These are phyloP conservation scores for Neurospora sp. DNA, from an alignment of 495 filamentous ascomycete genomes.

Conservation along the genomic window DNA sequence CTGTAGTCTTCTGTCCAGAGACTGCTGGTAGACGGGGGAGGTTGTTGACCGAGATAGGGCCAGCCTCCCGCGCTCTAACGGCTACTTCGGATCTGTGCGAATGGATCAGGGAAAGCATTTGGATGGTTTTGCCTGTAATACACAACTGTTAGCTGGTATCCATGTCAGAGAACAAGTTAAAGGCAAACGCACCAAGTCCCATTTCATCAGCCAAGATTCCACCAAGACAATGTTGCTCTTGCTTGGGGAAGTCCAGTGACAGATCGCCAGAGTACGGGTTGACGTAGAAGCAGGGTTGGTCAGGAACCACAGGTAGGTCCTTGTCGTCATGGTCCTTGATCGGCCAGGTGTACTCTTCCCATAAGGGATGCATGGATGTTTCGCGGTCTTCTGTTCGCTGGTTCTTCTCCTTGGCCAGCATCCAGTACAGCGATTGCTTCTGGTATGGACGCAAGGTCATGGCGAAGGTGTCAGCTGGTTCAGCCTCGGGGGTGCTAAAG, in stretches of 20 bases:
- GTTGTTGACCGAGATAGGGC: slow-evolving; percentile 24
- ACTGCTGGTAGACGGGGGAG: slow-evolving; percentile 50
- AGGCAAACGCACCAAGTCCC: slow-evolving; percentile 42
- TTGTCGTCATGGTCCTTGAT: slow-evolving; percentile 77
- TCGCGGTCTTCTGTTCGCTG: slow-evolving; percentile 51
- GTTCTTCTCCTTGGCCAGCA: slow-evolving; percentile 85
- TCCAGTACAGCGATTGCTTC: slow-evolving; percentile 91
- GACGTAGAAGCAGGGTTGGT: slow-evolving; percentile 73
- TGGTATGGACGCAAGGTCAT: slow-evolving; percentile 88
- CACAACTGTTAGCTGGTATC: background rate
- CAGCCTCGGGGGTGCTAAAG: slow-evolving; percentile 77
- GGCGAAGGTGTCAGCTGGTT: slow-evolving; percentile 70
- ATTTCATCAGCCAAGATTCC: slow-evolving; percentile 91
- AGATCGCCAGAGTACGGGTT: slow-evolving; percentile 95
- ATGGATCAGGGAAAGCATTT: slow-evolving; percentile 92
- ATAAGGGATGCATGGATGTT: slow-evolving; percentile 86
- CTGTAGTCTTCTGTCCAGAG: slow-evolving; percentile 34
- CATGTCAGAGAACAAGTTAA: background rate
- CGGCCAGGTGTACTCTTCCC: slow-evolving; percentile 94
- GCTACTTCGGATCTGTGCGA: slow-evolving; percentile 58
- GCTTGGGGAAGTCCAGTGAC: slow-evolving; percentile 81
- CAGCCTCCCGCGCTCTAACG: slow-evolving; percentile 46
- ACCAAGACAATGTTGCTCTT: slow-evolving; percentile 90
- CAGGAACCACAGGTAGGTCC: slow-evolving; percentile 51
- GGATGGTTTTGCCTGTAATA: slow-evolving; percentile 68